A percentile compares a stretch with the other conserved stretches of the same genome.
Evolutionary conservation across 495 filamentous ascomycete species (phyloP).

Genomic region (Podospora anserina): DNA sequence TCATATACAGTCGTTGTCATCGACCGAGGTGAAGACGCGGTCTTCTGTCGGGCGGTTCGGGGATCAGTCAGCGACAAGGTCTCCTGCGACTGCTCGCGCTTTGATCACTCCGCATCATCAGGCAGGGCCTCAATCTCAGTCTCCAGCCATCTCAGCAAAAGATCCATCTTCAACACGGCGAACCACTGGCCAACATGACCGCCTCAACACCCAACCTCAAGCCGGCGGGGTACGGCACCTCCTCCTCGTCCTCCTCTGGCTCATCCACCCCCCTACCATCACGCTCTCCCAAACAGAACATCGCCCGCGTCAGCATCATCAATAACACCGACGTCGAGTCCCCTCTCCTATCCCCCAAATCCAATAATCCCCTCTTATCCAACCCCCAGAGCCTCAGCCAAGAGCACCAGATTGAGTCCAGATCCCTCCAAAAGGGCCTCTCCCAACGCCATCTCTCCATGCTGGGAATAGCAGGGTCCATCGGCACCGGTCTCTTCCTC

Average conservation of each 20-base stretch:
- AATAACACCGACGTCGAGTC: constrained; percentile 30
- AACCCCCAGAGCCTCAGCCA: not conserved
- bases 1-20: not conserved
- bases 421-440: constrained; percentile 40
- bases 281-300: not conserved
- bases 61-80: not conserved
- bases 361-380: not conserved
- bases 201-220: not conserved
- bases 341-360: not conserved
- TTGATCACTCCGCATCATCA: too few species aligned
- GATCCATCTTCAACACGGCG: not conserved
- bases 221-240: not conserved
- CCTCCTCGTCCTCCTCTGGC: not conserved
- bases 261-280: not conserved
- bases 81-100: too few species aligned
- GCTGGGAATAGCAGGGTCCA: constrained; percentile 45
- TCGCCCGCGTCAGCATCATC: not conserved
- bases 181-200: not conserved
- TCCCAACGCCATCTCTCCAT: constrained; percentile 49
- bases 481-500: constrained; percentile 56
- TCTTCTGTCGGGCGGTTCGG: not conserved
- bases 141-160: too few species aligned
- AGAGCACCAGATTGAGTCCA: constrained; percentile 24
- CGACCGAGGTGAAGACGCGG: not conserved
- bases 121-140: too few species aligned